phyloP scores from a whole-genome alignment of 148 eudicot species.

The Dianthus caryophyllus region DNA sequence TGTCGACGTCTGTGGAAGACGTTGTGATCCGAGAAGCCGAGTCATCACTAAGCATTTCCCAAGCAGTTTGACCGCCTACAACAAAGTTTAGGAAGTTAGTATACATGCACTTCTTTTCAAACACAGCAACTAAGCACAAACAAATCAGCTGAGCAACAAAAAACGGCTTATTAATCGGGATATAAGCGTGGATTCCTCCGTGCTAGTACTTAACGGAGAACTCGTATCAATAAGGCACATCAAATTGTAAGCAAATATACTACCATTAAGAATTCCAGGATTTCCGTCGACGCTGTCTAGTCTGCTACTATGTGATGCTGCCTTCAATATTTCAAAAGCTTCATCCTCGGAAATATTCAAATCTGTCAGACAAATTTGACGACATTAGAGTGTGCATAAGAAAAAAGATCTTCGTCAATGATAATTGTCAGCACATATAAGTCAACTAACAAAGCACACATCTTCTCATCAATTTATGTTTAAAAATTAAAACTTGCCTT shows the following conservation, averaged over 20 bases:
- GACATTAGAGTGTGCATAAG: neutral
- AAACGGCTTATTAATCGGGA: neutral
- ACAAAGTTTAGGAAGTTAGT: conserved; percentile 7
- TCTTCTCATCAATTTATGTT: neutral
- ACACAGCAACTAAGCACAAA: neutral
- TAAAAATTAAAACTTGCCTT: neutral
- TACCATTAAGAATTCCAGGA: conserved; percentile 52
- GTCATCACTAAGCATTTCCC: conserved; percentile 87
- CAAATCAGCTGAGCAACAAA: neutral
- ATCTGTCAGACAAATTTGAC: conserved; percentile 35
- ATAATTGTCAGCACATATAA: neutral
- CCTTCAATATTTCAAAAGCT: conserved; percentile 65
- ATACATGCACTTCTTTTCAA: conserved; percentile 2
- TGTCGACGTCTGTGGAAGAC: conserved; percentile 77
- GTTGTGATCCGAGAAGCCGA: conserved; percentile 55
- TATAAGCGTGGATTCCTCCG: neutral
- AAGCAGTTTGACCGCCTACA: conserved; percentile 84
- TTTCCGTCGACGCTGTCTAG: conserved; percentile 34
- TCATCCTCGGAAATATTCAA: conserved; percentile 57
- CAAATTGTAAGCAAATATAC: neutral
- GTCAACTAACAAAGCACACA: too few species aligned
- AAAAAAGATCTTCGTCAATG: neutral
- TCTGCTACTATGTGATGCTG: conserved; percentile 54
- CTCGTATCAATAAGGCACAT: neutral
- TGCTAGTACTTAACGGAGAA: neutral